Evolutionary conservation across 345 rosid genomes (phyloP).

Genomic region (Angophora floribunda): DNA sequence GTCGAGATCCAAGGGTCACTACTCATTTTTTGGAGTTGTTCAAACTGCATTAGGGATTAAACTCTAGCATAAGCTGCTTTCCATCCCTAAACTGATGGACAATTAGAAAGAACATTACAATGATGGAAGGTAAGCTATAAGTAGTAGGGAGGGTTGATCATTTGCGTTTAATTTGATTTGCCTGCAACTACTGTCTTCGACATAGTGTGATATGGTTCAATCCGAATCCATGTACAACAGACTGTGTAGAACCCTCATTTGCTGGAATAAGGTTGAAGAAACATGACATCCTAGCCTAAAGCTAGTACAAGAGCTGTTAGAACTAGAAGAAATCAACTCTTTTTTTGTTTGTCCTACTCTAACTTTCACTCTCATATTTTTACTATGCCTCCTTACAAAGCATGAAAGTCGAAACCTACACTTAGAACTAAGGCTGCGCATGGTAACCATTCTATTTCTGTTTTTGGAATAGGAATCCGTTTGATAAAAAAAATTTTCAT

Average conservation of each 20-base stretch:
- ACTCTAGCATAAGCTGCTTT: not conserved
- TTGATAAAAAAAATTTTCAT: too few relatives aligned
- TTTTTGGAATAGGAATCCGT: too few relatives aligned
- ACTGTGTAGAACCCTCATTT: not conserved
- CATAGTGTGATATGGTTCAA: not conserved
- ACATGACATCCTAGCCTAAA: not conserved
- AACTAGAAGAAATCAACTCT: not conserved
- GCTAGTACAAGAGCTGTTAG: too few relatives aligned
- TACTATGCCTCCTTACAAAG: too few relatives aligned
- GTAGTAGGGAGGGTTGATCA: not conserved
- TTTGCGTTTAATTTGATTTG: not conserved
- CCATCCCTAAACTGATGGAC: not conserved
- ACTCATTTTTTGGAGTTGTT: not conserved
- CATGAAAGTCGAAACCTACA: too few relatives aligned
- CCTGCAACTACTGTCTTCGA: not conserved
- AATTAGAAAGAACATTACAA: not conserved
- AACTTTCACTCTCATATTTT: too few relatives aligned
- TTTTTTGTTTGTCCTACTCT: too few relatives aligned
- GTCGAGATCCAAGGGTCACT: not conserved
- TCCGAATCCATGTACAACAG: too few relatives aligned
- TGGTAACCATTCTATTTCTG: too few relatives aligned
- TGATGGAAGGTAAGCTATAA: not conserved
- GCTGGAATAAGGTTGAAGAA: not conserved
- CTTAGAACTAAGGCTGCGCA: too few relatives aligned
- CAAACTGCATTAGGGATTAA: not conserved